Conservation (phyloP, 345 rosid genomes). For the Pseudoturritis turrita region DNA sequence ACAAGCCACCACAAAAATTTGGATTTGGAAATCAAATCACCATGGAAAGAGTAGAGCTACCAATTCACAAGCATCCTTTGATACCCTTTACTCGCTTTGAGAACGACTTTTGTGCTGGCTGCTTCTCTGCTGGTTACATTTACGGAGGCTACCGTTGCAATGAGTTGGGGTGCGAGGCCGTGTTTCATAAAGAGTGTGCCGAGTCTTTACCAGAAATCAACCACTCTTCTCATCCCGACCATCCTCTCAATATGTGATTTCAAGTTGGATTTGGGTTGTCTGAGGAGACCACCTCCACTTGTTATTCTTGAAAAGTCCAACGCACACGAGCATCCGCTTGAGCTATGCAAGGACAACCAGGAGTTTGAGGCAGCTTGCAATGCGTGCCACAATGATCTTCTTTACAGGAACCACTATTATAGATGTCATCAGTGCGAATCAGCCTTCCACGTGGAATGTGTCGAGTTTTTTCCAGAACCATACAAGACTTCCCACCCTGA, state of each 20-base stretch:
- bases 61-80: not conserved
- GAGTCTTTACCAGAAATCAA: not conserved
- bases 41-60: not conserved
- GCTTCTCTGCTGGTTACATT: not conserved
- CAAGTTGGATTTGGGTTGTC: not conserved
- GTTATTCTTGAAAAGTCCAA: not conserved
- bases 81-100: not conserved
- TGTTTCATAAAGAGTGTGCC: slow-evolving; percentile 2
- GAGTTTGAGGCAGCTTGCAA: not conserved
- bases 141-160: slow-evolving; percentile 23
- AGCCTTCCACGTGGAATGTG: not conserved
- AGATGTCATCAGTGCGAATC: not conserved
- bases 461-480: not conserved
- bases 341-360: not conserved
- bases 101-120: not conserved
- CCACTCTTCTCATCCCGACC: slow-evolving; percentile 9
- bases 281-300: not conserved
- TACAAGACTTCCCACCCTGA: not conserved
- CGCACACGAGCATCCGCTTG: not conserved
- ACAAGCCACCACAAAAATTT: not conserved
- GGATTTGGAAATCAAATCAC: not conserved
- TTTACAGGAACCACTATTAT: not conserved
- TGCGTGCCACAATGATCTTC: not conserved
- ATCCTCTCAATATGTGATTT: slow-evolving; percentile 5
- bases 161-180: not conserved